Evolutionary conservation across 371 early-diverging fungal genomes (phyloP), one percentile per base, ranked within the genome.

Genomic region (Zychaea mexicana): DNA sequence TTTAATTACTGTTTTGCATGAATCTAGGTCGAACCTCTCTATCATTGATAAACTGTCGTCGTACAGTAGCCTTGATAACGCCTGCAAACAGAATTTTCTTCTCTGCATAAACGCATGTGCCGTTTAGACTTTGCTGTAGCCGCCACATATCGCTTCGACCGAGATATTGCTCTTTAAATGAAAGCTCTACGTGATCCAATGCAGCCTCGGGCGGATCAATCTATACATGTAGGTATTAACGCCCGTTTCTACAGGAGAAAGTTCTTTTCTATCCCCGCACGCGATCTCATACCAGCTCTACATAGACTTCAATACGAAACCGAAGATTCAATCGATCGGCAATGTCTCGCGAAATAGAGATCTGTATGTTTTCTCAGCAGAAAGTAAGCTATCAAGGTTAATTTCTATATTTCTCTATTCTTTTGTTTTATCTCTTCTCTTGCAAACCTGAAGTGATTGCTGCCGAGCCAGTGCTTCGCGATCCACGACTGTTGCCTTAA

Each of bases 131-230:
- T 53, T 88, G 86, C 67, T 94, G 91, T 24, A 98, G 71, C 45
- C 94, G 74, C 94, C 95, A 96, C 96, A 98, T 96, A 72, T 96
- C 98, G 73, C 90, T 88, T 61, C 97, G 82, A 13, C 95, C 93
- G 3, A 97, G 82, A 72, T 97, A 96, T 67, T 98, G 98, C 65
- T 97, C 96, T 27, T 92, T 85, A 58, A 98, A 94, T 1, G 88
- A 78, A 7, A 98, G 73, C 68, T 96, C 97, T 17, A 98, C 82
- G 74, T 90, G 92, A 60, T 92, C 91, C 9, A 94, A 88, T 1
- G 88, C 79, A 4, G 87, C 84, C 12, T 77, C 63, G n/a, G 59
- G 49, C 10, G 83, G 82, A 55, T 93, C 90, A 55, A 92, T 83
- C 88, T 94, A 74, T 55, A 31, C 7, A 67, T 68, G 56, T 79